Evolutionary conservation across 2,329 filamentous ascomycete genomes (phyloP), one percentile per base, ranked within the genome.

Genomic region (Eutypa lata): DNA sequence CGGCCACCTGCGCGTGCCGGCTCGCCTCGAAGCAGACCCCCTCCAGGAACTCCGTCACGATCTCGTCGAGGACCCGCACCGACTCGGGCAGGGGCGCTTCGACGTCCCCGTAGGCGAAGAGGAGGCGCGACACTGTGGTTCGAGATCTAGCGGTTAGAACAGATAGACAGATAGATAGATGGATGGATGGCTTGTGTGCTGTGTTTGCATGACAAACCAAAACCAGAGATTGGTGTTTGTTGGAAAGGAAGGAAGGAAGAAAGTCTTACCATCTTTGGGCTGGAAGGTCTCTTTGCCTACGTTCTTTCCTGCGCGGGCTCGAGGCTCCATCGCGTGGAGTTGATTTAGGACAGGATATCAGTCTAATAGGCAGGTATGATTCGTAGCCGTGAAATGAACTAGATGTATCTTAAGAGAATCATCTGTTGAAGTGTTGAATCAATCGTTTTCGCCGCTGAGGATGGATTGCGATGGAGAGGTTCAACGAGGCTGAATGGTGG

Each of bases 41-140:
- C 68, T 96, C 91, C 69, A 97, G 90, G 77, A 96, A 97, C 76
- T 97, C 94, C 57, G 92, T 96, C 56, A 96, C 84, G 62, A 97
- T 93, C 74, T 97, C 92, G 77, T 97, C 94, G 48, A 97, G 86
- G 49, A 93, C 83, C 56, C 89, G 86, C 55, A 96, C 81, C 10
- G 92, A 97, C 68, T 91, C 85, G 18, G 89, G 86, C 24, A 97
- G 86, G 1, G 91, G 90, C 51, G 88, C 80, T 53, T 82, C 78
- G 52, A 88, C 83, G 72, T 95, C 91, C 68, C 91, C 91, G 68
- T 90, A 89, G 54, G 88, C 89, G 71, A 86, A 89, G 67, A 94
- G 86, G 54, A 93, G 83, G 61, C 86, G 81, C 59, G 84, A 79
- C 49, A 92, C 89, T 90, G 68, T 13, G n/a, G n/a, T 51, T 21